These are phyloP conservation scores for Starmerella vaccinii DNA, from an alignment of 805 yeast species.

Conservation along the genomic window DNA sequence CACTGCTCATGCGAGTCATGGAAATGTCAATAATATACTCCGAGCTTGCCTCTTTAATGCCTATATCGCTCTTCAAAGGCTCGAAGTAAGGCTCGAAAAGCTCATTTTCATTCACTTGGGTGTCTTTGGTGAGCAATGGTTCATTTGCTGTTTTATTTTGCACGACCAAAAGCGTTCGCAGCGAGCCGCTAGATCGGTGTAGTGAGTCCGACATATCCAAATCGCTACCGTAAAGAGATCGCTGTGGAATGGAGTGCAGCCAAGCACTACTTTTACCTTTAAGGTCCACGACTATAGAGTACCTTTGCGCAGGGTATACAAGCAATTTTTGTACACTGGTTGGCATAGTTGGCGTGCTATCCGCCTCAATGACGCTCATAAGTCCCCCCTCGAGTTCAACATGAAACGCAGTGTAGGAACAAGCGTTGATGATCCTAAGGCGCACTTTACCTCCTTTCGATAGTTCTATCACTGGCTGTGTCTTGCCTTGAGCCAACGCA, in stretches of 20 bases:
- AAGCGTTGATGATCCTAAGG: conserved; percentile 29
- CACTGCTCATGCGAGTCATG: conserved; percentile 5
- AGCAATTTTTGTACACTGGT: conserved; percentile 23
- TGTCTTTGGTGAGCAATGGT: background rate
- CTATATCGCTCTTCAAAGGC: background rate
- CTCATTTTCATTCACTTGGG: background rate
- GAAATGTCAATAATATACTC: conserved; percentile 8
- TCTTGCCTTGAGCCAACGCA: conserved; percentile 37
- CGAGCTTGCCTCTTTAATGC: background rate
- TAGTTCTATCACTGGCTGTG: conserved; percentile 13
- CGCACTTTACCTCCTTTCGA: conserved; percentile 19
- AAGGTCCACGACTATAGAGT: conserved; percentile 48
- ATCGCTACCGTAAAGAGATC: conserved; percentile 8
- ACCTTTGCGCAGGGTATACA: conserved; percentile 68
- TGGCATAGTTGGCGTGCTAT: conserved; percentile 28
- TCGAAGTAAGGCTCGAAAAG: background rate
- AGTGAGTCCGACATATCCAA: no score
- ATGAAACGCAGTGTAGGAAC: conserved; percentile 30
- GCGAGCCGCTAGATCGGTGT: background rate
- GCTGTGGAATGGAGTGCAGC: conserved; percentile 8
- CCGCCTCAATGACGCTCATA: conserved; percentile 31
- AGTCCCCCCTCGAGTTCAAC: conserved; percentile 28
- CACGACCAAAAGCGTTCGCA: background rate
- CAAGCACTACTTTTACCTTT: background rate
- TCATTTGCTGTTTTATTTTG: background rate